Conservation (phyloP, 2,329 filamentous ascomycete genomes). For the Aspergillus versicolor region DNA sequence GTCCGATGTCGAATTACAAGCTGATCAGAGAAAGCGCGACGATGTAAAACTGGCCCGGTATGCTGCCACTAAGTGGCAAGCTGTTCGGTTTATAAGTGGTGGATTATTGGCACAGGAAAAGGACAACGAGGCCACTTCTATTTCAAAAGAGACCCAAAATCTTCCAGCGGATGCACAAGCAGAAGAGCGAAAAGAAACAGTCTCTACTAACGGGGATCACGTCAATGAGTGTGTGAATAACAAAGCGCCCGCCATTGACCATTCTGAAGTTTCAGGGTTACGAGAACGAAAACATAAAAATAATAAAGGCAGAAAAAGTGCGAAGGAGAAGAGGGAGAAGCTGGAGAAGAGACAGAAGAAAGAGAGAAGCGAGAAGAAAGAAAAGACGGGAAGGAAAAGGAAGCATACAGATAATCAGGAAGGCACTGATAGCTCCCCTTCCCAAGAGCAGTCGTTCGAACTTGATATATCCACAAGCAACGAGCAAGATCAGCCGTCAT, state of each 20-base stretch:
- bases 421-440: conserved; percentile 24
- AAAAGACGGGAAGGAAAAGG: conserved; percentile 34
- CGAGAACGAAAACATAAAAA: conserved; percentile 11
- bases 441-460: neutral
- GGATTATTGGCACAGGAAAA: conserved; percentile 67
- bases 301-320: conserved; percentile 6
- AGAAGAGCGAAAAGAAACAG: neutral
- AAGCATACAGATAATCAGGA: conserved; percentile 31
- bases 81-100: conserved; percentile 84
- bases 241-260: neutral
- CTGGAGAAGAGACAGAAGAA: conserved; percentile 21
- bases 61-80: conserved; percentile 72
- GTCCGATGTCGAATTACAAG: conserved; percentile 68
- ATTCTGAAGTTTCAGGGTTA: neutral
- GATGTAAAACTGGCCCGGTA: conserved; percentile 72
- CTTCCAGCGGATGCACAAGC: neutral
- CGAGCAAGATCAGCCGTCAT: conserved; percentile 44
- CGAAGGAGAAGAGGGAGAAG: conserved; percentile 11
- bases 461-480: conserved; percentile 30
- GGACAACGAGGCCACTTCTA: conserved; percentile 37
- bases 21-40: conserved; percentile 66
- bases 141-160: conserved; percentile 28
- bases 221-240: neutral
- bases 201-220: neutral
- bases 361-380: conserved; percentile 22